Evolutionary conservation across 2,329 filamentous ascomycete species (phyloP).

Genomic region (Aspergillus sp.): DNA sequence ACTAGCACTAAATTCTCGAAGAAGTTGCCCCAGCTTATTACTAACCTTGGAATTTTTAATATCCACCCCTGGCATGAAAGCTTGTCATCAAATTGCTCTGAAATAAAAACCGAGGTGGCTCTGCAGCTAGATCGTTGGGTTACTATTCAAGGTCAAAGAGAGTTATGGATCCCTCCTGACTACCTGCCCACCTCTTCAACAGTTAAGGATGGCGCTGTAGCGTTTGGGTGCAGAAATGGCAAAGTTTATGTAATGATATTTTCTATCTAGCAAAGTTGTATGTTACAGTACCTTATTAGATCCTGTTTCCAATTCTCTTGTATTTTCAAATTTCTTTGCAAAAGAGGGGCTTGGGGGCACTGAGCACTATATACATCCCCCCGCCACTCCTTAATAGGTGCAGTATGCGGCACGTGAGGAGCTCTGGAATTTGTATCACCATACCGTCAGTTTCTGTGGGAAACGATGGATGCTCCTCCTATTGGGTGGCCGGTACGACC

Average conservation of each 20-base stretch:
- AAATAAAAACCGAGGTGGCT: background rate
- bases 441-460: too few relatives aligned
- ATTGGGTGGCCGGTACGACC: too few relatives aligned
- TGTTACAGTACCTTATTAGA: too few relatives aligned
- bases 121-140: conserved; percentile 1
- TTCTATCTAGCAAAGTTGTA: background rate
- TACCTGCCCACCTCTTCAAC: background rate
- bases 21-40: background rate
- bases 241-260: background rate
- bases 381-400: too few relatives aligned
- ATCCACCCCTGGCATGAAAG: conserved; percentile 2
- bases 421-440: too few relatives aligned
- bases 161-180: conserved; percentile 9
- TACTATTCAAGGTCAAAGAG: conserved; percentile 7
- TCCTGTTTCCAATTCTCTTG: background rate
- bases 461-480: too few relatives aligned
- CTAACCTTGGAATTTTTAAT: conserved; percentile 2
- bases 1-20: conserved; percentile 4
- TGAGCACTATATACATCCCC: too few relatives aligned
- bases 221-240: background rate
- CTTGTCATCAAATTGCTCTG: background rate
- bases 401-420: too few relatives aligned
- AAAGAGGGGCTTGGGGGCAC: too few relatives aligned
- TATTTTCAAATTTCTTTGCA: too few relatives aligned
- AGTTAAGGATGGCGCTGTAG: conserved; percentile 4